Base-by-base conservation (phyloP, 106 monocot species). In the Hemerocallis citrina region DNA sequence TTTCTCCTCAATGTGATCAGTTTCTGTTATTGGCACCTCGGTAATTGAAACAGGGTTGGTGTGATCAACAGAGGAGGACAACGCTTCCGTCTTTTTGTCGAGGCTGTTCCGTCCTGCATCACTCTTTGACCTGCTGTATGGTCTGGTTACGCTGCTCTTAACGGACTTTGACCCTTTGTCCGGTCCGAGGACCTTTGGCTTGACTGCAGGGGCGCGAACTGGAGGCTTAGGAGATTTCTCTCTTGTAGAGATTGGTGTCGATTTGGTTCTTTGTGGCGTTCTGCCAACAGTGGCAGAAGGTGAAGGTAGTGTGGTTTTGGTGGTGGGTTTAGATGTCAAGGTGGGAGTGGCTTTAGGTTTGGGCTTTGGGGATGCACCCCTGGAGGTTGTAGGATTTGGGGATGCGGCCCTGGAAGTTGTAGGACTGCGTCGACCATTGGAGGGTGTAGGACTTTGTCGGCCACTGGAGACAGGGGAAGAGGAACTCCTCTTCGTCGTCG, bases 121-220 rank as follows among this genome's bases (percentile, higher is more conserved):
- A n/a, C 59, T 59, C 38, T 59, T 59, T 13, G 59, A 59, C 39
- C 59, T 59, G 13, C 23, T 39, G 19, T 5, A 25, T 0, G 36
- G 0, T 9, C 15, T 27, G 9, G 38, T 4, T 10, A 5, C 13
- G 10, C 36, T 11, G 2, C 14, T 34, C 7, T 15, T 40, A 10
- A 4, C 10, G 4, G 2, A 14, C 17, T 22, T 4, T 22, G 12
- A 14, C 39, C 24, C 11, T 20, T 35, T 34, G 2, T 35, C n/a
- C n/a, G 34, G 49, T 49, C 5, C 13, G 15, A 14, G 1, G 1
- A 4, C 32, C 5, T 16, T 5, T 23, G 59, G 39, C 25, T 39
- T 37, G 0, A 39, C 39, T 23, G 40, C 4, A 3, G 59, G 59
- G 1, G 59, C 20, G 24, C 39, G 38, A 38, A 39, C 22, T 3